Percentiles rank a stretch among this genome's conserved stretches.
These are phyloP conservation scores for Fusarium brevicatenulatum DNA, from an alignment of 2,329 filamentous ascomycete species.

Conservation along the genomic window DNA sequence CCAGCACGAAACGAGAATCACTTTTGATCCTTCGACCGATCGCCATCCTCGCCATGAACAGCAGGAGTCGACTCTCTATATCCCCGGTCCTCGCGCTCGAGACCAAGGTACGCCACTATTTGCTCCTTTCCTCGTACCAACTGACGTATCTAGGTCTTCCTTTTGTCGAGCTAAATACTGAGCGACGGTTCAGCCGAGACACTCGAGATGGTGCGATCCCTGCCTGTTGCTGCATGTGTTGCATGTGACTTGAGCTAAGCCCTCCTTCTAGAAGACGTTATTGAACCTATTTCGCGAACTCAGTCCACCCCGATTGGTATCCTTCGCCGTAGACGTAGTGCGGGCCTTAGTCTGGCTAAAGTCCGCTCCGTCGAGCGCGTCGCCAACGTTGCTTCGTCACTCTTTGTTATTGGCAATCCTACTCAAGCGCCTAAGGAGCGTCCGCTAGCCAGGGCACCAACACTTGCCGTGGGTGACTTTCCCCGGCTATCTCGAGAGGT, in stretches of 20 bases:
- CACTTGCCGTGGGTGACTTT: conserved; percentile 42
- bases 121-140: not conserved
- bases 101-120: conserved; percentile 39
- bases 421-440: conserved; percentile 31
- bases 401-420: conserved; percentile 51
- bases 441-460: conserved; percentile 14
- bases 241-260: not conserved
- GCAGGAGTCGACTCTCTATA: conserved; percentile 44
- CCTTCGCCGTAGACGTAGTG: conserved; percentile 41
- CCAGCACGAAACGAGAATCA: conserved; percentile 36
- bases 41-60: conserved; percentile 42
- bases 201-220: conserved; percentile 14
- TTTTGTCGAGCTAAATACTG: conserved; percentile 41
- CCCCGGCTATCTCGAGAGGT: conserved; percentile 55
- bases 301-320: conserved; percentile 9
- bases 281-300: conserved; percentile 26
- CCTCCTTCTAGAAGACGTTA: conserved; percentile 29
- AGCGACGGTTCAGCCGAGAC: conserved; percentile 36
- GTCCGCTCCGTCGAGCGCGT: conserved; percentile 51
- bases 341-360: conserved; percentile 42
- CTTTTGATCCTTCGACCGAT: conserved; percentile 44
- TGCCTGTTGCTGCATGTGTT: not conserved
- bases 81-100: conserved; percentile 48
- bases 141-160: conserved; percentile 40
- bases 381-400: conserved; percentile 49